Evolutionary conservation across 2,329 filamentous ascomycete genomes (phyloP).

Genomic region (Aspergillus luchuensis): DNA sequence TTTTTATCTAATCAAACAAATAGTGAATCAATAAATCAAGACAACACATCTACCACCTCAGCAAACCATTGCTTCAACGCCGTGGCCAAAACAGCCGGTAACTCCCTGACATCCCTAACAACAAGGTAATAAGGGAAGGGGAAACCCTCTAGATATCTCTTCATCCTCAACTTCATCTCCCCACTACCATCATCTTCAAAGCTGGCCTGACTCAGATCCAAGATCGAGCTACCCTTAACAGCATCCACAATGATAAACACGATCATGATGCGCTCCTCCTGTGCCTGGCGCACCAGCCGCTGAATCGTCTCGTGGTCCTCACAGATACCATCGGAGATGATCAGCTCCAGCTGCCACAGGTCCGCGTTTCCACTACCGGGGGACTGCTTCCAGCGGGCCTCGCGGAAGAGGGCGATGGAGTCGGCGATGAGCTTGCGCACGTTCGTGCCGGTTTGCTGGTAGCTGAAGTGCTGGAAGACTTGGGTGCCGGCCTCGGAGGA

Average conservation of each 20-base stretch:
- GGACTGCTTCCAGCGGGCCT: slow-evolving; percentile 66
- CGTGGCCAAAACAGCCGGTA: slow-evolving; percentile 84
- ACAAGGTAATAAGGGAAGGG: slow-evolving; percentile 97
- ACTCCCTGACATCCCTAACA: slow-evolving; percentile 85
- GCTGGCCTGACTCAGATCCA: slow-evolving; percentile 84
- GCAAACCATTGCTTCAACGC: slow-evolving; percentile 96
- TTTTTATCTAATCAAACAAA: not conserved
- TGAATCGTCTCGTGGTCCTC: slow-evolving; percentile 84
- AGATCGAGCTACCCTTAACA: slow-evolving; percentile 59
- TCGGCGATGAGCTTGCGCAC: slow-evolving; percentile 75
- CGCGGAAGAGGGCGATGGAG: slow-evolving; percentile 78
- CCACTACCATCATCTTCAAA: slow-evolving; percentile 69
- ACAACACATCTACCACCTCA: slow-evolving; percentile 58
- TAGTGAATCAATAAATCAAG: slow-evolving; percentile 19
- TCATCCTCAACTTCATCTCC: slow-evolving; percentile 71
- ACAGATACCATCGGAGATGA: slow-evolving; percentile 92
- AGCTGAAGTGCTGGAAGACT: slow-evolving; percentile 81
- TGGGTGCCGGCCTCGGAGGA: slow-evolving; percentile 78
- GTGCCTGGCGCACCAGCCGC: slow-evolving; percentile 78
- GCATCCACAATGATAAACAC: slow-evolving; percentile 96
- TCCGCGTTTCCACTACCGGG: slow-evolving; percentile 60
- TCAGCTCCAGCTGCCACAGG: slow-evolving; percentile 91
- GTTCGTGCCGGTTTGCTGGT: slow-evolving; percentile 83
- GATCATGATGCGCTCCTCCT: slow-evolving; percentile 94
- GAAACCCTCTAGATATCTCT: slow-evolving; percentile 91